Conservation (phyloP, 2,329 filamentous ascomycete genomes). For the Cytospora chrysosperma region DNA sequence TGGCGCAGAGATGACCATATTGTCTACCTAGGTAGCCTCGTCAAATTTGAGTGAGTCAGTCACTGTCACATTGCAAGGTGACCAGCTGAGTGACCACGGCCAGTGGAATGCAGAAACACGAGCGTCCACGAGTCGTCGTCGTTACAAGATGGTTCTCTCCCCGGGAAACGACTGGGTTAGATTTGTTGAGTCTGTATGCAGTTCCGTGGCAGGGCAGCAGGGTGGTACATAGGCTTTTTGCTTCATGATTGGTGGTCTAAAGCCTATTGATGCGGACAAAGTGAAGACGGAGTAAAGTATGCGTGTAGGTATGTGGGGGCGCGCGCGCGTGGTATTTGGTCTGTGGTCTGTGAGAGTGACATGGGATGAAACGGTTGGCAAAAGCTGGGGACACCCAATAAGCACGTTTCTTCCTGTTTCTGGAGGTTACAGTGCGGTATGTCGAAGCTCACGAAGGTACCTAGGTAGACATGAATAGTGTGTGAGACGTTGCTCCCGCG, state of each 20-base stretch:
- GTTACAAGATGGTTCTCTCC: neutral
- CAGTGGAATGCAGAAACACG: neutral
- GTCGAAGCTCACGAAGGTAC: neutral
- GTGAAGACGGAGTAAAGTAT: too few relatives aligned
- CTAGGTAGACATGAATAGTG: neutral
- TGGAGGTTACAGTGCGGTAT: neutral
- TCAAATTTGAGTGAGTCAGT: neutral
- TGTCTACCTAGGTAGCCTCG: neutral
- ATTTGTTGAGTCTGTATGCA: too few relatives aligned
- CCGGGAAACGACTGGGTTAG: neutral
- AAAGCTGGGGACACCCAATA: neutral
- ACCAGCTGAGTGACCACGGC: too few relatives aligned
- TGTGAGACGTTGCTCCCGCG: neutral
- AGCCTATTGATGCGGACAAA: too few relatives aligned
- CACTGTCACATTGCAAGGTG: neutral
- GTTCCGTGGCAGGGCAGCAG: too few relatives aligned
- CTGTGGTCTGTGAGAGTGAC: neutral
- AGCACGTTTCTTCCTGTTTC: too few relatives aligned
- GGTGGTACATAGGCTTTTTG: too few relatives aligned
- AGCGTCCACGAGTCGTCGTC: constrained; percentile 3
- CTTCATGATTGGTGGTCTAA: too few relatives aligned
- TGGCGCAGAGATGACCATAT: neutral
- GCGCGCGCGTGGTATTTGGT: too few relatives aligned
- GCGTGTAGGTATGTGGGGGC: too few relatives aligned
- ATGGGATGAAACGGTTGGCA: constrained; percentile 3